These are phyloP conservation scores for Albugo laibachii DNA, from an alignment of 352 stramenopile species.

Conservation along the genomic window DNA sequence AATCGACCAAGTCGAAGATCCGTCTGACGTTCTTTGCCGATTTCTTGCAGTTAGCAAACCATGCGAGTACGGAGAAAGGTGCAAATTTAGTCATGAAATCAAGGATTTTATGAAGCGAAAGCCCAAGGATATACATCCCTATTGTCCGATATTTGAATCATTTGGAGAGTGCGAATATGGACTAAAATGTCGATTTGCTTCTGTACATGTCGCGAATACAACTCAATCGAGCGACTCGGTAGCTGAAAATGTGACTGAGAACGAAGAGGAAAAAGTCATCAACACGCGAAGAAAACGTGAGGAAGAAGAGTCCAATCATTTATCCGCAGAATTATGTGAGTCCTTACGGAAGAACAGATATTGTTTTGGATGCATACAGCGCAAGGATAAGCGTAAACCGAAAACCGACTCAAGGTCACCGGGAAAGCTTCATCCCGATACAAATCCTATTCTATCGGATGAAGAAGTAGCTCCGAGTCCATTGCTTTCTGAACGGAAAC, in stretches of 20 bases:
- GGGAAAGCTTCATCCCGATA: slow-evolving; percentile 4
- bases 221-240: slow-evolving; percentile 21
- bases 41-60: slow-evolving; percentile 30
- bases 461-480: slow-evolving; percentile 12
- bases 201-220: slow-evolving; percentile 28
- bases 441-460: background rate
- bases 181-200: slow-evolving; percentile 81
- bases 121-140: slow-evolving; percentile 48
- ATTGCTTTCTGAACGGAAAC: slow-evolving; percentile 60
- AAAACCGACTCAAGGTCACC: slow-evolving; percentile 15
- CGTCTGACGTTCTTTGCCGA: slow-evolving; percentile 42
- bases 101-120: slow-evolving; percentile 71
- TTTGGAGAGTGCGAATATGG: slow-evolving; percentile 84
- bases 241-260: slow-evolving; percentile 8
- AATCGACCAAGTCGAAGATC: slow-evolving; percentile 22
- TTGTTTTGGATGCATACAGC: slow-evolving; percentile 62
- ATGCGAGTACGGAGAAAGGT: slow-evolving; percentile 53
- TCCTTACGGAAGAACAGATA: slow-evolving; percentile 87
- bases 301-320: slow-evolving; percentile 52
- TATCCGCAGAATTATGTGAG: slow-evolving; percentile 64
- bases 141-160: slow-evolving; percentile 62
- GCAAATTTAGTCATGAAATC: slow-evolving; percentile 78
- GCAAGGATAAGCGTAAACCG: slow-evolving; percentile 40
- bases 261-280: slow-evolving; percentile 5
- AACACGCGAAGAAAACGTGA: slow-evolving; percentile 9